Percentiles rank a stretch among this genome's conserved stretches.
phyloP scores from a whole-genome alignment of 2,329 filamentous ascomycete genomes.

The Plenodomus lindquistii region DNA sequence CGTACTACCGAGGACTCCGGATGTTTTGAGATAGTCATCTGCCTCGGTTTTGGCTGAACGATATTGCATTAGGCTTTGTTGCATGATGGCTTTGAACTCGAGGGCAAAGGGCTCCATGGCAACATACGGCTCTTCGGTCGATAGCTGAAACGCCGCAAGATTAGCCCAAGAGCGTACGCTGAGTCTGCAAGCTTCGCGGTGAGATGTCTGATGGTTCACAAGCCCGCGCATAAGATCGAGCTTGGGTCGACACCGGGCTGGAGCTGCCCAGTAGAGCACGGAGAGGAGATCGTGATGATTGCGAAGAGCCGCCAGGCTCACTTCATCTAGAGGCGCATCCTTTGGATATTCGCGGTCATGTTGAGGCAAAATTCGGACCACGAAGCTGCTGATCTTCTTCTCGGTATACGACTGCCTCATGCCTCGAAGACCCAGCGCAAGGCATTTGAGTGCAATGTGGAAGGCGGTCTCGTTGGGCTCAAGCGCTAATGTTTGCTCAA shows the following conservation, averaged over 20 bases:
- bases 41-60: conserved; percentile 60
- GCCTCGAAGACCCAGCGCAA: conserved; percentile 54
- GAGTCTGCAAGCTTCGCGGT: conserved; percentile 62
- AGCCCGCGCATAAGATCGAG: conserved; percentile 57
- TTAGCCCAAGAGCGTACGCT: conserved; percentile 63
- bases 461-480: conserved; percentile 58
- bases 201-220: conserved; percentile 61
- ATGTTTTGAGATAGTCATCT: conserved; percentile 55
- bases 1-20: conserved; percentile 40
- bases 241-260: conserved; percentile 57
- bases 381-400: conserved; percentile 60
- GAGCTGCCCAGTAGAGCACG: conserved; percentile 62
- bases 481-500: conserved; percentile 49
- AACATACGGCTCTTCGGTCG: conserved; percentile 52
- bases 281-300: conserved; percentile 66
- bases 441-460: conserved; percentile 62
- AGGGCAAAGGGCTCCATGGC: conserved; percentile 54
- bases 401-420: conserved; percentile 53
- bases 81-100: conserved; percentile 60
- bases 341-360: conserved; percentile 64
- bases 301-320: conserved; percentile 60
- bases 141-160: conserved; percentile 60
- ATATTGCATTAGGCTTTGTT: conserved; percentile 59
- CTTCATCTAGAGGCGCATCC: conserved; percentile 56
- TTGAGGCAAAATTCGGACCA: conserved; percentile 63